These are phyloP conservation scores for Sporothrix sp. DNA, from an alignment of 2,329 filamentous ascomycete species.

Conservation along the genomic window DNA sequence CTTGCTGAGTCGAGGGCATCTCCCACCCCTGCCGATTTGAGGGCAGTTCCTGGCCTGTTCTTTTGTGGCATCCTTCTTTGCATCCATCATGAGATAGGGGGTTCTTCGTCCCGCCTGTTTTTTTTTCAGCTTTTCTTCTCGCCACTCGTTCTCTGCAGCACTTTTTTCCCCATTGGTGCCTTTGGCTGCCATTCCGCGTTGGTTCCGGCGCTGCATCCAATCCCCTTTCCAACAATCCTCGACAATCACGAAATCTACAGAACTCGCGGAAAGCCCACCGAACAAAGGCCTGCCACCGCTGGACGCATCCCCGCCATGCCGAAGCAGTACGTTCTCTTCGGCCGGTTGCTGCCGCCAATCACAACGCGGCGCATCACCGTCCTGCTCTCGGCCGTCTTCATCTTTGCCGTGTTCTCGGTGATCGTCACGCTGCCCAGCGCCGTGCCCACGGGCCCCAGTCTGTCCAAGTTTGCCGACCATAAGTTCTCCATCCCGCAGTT, in stretches of 20 bases:
- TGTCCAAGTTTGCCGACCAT: conserved; percentile 40
- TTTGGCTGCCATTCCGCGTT: not conserved
- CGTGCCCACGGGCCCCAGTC: conserved; percentile 38
- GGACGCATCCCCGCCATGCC: conserved; percentile 32
- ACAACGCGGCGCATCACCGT: conserved; percentile 43
- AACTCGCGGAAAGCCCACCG: not conserved
- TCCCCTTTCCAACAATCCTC: not conserved
- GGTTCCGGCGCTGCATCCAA: not conserved
- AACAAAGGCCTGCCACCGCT: too few relatives aligned
- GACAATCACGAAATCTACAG: not conserved
- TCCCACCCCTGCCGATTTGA: not conserved
- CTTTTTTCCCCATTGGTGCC: not conserved
- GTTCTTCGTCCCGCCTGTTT: not conserved
- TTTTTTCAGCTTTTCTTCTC: conserved; percentile 2
- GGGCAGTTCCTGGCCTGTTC: not conserved
- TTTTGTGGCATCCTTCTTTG: not conserved
- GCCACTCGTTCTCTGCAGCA: not conserved
- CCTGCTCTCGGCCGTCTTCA: conserved; percentile 39
- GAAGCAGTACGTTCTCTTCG: conserved; percentile 36
- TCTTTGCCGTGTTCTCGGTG: conserved; percentile 45
- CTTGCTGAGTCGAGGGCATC: not conserved
- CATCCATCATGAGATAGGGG: conserved; percentile 10
- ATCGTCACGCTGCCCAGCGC: conserved; percentile 41
- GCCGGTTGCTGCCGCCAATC: conserved; percentile 40
- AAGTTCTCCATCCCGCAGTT: conserved; percentile 41